These are phyloP conservation scores for Aspergillus pseudonomiae DNA, from an alignment of 2,329 filamentous ascomycete genomes.

Conservation along the genomic window DNA sequence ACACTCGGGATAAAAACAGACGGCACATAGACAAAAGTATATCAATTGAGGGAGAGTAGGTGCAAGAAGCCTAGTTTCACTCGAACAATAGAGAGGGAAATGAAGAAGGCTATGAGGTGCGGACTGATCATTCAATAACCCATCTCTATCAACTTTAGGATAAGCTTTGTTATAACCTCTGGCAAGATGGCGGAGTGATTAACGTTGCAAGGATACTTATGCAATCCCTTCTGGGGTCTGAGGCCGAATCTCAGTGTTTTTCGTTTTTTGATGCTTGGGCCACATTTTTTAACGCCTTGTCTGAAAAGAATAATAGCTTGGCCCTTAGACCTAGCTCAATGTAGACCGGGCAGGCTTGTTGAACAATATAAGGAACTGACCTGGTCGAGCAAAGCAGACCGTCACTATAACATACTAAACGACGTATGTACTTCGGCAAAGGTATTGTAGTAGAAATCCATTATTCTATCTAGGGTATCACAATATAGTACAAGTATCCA, in stretches of 20 bases:
- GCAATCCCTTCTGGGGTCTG: neutral
- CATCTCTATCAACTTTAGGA: neutral
- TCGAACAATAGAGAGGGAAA: neutral
- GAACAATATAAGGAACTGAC: neutral
- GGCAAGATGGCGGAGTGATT: slow-evolving; percentile 1
- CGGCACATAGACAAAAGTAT: neutral
- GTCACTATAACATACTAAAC: neutral
- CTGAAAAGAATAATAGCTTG: neutral
- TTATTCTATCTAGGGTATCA: neutral
- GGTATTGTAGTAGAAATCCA: neutral
- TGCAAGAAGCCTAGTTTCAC: neutral
- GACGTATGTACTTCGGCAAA: neutral
- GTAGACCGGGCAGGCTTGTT: neutral
- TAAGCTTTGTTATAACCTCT: neutral
- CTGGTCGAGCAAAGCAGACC: neutral
- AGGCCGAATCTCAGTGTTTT: neutral
- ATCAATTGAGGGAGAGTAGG: neutral
- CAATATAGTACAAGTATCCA: neutral
- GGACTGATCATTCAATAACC: neutral
- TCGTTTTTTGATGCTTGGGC: neutral
- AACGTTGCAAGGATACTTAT: neutral
- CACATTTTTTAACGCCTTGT: neutral
- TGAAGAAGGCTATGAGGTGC: neutral
- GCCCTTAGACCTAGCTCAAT: neutral
- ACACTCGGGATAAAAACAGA: no score